These are phyloP conservation scores for Talaromyces proteolyticus DNA, from an alignment of 495 filamentous ascomycete genomes.

Conservation along the genomic window DNA sequence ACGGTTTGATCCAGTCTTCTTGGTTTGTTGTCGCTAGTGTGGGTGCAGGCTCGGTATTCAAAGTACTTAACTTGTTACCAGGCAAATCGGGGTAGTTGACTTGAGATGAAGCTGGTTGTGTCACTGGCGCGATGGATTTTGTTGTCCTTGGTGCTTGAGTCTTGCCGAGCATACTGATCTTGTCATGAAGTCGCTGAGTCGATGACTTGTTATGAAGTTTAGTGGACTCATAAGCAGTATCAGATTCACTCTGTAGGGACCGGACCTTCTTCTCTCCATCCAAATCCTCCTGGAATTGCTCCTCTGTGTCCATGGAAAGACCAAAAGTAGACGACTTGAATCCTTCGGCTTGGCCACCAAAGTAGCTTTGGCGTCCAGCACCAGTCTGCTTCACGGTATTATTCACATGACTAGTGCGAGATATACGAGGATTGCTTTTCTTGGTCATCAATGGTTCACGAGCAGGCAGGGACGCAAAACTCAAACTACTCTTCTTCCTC, in stretches of 20 bases:
- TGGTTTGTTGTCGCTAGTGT: conserved; percentile 8
- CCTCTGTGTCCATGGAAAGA: conserved; percentile 14
- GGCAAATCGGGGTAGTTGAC: conserved; percentile 53
- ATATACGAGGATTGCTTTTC: conserved; percentile 71
- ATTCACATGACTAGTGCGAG: conserved; percentile 76
- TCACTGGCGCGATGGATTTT: conserved; percentile 58
- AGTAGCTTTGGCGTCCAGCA: conserved; percentile 45
- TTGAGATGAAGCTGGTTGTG: conserved; percentile 28
- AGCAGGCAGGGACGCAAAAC: conserved; percentile 85
- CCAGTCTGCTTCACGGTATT: conserved; percentile 44
- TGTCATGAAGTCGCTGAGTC: conserved; percentile 84
- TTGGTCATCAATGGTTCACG: conserved; percentile 76
- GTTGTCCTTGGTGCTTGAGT: conserved; percentile 62
- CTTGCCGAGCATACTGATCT: conserved; percentile 89
- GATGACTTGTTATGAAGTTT: conserved; percentile 79
- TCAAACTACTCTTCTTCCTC: conserved; percentile 82
- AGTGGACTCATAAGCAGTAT: conserved; percentile 28
- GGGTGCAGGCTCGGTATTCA: conserved; percentile 20
- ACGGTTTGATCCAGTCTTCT: conserved; percentile 73
- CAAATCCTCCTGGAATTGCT: conserved; percentile 36
- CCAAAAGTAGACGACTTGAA: conserved; percentile 19
- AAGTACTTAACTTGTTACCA: conserved; percentile 24
- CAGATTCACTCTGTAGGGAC: conserved; percentile 21
- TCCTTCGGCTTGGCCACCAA: conserved; percentile 45
- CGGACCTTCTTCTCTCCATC: conserved; percentile 53